These are phyloP conservation scores for Fusarium sarcochroum DNA, from an alignment of 2,329 filamentous ascomycete genomes.

Conservation along the genomic window DNA sequence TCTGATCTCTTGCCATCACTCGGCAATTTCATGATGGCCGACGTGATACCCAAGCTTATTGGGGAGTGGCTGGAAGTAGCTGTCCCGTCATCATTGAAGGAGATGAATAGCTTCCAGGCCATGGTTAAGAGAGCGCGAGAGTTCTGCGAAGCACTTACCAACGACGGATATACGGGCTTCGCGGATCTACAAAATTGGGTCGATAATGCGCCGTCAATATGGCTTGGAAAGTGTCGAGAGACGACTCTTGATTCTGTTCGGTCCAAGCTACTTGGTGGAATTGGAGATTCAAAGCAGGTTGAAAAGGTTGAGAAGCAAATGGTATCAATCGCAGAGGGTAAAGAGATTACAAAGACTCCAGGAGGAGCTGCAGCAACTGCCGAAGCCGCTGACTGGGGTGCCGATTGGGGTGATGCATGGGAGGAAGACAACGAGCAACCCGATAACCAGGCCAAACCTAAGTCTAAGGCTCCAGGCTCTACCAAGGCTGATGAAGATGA, in stretches of 20 bases:
- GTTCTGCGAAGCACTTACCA: slow-evolving; percentile 75
- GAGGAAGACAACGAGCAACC: slow-evolving; percentile 73
- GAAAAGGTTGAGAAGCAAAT: slow-evolving; percentile 89
- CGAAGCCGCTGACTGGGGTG: slow-evolving; percentile 75
- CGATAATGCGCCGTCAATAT: slow-evolving; percentile 82
- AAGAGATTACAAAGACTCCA: slow-evolving; percentile 70
- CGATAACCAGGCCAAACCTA: slow-evolving; percentile 42
- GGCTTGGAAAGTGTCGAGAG: slow-evolving; percentile 88
- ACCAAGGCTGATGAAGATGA: slow-evolving; percentile 56
- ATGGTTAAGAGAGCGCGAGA: slow-evolving; percentile 74
- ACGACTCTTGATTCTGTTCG: slow-evolving; percentile 82
- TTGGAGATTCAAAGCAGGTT: slow-evolving; percentile 77
- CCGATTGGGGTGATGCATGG: slow-evolving; percentile 87
- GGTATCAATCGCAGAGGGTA: slow-evolving; percentile 76
- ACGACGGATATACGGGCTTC: slow-evolving; percentile 73
- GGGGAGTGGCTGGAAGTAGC: slow-evolving; percentile 80
- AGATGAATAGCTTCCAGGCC: slow-evolving; percentile 79
- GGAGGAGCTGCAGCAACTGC: slow-evolving; percentile 62
- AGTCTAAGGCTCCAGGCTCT: slow-evolving; percentile 36
- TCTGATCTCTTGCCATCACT: slow-evolving; percentile 70
- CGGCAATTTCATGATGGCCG: slow-evolving; percentile 78
- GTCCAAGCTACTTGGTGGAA: slow-evolving; percentile 74
- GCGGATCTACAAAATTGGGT: slow-evolving; percentile 83
- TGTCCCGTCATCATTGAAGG: slow-evolving; percentile 80
- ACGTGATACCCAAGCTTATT: slow-evolving; percentile 77